Evolutionary conservation across 1,284 basidiomycete species (phyloP).

Genomic region (Ustanciosporium gigantosporum): DNA sequence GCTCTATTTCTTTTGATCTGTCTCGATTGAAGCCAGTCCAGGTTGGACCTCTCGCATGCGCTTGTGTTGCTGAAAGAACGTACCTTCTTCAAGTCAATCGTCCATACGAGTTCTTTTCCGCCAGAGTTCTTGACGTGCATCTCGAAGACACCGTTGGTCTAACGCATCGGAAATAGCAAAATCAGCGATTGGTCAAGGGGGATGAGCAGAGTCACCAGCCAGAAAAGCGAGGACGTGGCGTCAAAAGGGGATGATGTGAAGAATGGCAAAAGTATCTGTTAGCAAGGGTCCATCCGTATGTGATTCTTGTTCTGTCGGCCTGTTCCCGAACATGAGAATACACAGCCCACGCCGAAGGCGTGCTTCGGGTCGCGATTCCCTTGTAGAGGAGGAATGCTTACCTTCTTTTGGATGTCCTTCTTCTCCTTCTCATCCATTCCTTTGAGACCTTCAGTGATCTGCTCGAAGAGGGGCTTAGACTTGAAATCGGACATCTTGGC

Average conservation of each 20-base stretch:
- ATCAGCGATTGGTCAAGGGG: background rate
- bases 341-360: no score
- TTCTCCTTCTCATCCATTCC: slow-evolving; percentile 74
- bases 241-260: no score
- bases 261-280: no score
- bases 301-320: no score
- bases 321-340: no score
- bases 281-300: no score
- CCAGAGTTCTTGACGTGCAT: slow-evolving; percentile 78
- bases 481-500: slow-evolving; percentile 57
- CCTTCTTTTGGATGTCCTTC: slow-evolving; percentile 83
- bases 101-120: slow-evolving; percentile 72
- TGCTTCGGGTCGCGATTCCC: no score
- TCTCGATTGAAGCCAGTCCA: no score
- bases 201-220: background rate
- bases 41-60: no score
- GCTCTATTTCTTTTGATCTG: no score
- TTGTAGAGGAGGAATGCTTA: slow-evolving; percentile 54
- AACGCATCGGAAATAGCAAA: no score
- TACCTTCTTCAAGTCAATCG: slow-evolving; percentile 91
- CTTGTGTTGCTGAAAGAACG: slow-evolving; percentile 8
- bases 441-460: slow-evolving; percentile 70
- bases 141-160: slow-evolving; percentile 93
- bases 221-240: background rate
- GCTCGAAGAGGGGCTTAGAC: slow-evolving; percentile 58